These are phyloP conservation scores for Beta lomatogona DNA, from an alignment of 179 eudicot genomes.

Conservation along the genomic window DNA sequence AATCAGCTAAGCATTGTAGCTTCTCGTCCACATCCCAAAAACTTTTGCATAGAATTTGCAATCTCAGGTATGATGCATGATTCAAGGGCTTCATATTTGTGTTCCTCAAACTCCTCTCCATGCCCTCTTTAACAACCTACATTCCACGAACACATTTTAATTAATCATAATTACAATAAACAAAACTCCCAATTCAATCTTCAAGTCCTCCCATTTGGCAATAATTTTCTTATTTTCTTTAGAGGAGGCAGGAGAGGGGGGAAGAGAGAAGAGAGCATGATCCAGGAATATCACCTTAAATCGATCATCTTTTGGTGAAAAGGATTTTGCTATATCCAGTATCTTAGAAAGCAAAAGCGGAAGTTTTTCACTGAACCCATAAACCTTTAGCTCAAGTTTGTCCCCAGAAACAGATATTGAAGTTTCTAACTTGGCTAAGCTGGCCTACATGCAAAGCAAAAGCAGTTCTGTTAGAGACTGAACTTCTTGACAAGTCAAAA, in stretches of 20 bases:
- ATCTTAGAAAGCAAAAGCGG: conserved; percentile 74
- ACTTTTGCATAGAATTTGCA: conserved; percentile 77
- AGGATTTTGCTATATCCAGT: conserved; percentile 62
- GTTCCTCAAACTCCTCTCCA: conserved; percentile 82
- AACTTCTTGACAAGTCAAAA: not conserved
- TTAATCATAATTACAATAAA: not conserved
- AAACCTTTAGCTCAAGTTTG: conserved; percentile 86
- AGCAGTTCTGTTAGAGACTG: not conserved
- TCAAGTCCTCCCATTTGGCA: not conserved
- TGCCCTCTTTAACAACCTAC: conserved; percentile 89
- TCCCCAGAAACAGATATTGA: conserved; percentile 81
- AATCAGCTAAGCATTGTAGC: conserved; percentile 53
- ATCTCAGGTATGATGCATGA: conserved; percentile 80
- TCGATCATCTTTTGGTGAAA: conserved; percentile 77
- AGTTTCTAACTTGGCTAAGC: conserved; percentile 92
- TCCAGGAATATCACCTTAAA: conserved; percentile 58
- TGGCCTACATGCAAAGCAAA: conserved; percentile 59
- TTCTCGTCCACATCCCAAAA: conserved; percentile 94
- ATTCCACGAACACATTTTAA: conserved; percentile 11
- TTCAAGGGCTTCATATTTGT: conserved; percentile 89
- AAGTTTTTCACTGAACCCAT: conserved; percentile 95
- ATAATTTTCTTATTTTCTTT: not conserved
- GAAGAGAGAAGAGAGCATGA: not conserved
- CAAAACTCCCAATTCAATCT: not conserved
- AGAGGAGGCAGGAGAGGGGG: too few species aligned